phyloP scores from a whole-genome alignment of 768 basidiomycete genomes.

The Termitomyces sp. region DNA sequence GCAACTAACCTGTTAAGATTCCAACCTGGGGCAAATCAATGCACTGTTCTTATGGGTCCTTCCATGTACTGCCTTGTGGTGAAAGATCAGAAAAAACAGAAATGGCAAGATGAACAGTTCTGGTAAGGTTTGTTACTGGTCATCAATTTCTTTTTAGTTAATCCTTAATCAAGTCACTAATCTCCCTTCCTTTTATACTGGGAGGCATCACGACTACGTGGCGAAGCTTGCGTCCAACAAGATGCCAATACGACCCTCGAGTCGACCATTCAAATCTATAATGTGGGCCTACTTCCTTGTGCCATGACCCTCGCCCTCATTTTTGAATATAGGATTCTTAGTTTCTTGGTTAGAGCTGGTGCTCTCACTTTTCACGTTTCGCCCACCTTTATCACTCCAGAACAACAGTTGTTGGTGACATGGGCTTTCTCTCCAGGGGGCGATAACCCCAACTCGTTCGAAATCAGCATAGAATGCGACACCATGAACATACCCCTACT shows the following conservation, averaged over 20 bases:
- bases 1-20: too few species aligned
- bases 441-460: too few species aligned
- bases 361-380: neutral
- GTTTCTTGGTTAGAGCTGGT: neutral
- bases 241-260: neutral
- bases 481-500: too few species aligned
- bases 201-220: neutral
- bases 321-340: neutral
- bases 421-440: too few species aligned
- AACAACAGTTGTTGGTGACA: too few species aligned
- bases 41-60: too few species aligned
- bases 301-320: neutral
- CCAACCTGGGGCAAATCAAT: too few species aligned
- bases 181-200: neutral
- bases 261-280: neutral
- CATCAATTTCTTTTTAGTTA: neutral
- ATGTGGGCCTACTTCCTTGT: neutral
- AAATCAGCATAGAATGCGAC: too few species aligned
- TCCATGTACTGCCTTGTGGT: too few species aligned
- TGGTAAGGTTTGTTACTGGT: neutral
- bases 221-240: neutral
- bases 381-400: neutral
- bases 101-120: too few species aligned
- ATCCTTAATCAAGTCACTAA: neutral
- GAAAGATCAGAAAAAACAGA: too few species aligned